These are phyloP conservation scores for Dictyostelium purpureum DNA, from an alignment of 78 protist species.

Conservation along the genomic window DNA sequence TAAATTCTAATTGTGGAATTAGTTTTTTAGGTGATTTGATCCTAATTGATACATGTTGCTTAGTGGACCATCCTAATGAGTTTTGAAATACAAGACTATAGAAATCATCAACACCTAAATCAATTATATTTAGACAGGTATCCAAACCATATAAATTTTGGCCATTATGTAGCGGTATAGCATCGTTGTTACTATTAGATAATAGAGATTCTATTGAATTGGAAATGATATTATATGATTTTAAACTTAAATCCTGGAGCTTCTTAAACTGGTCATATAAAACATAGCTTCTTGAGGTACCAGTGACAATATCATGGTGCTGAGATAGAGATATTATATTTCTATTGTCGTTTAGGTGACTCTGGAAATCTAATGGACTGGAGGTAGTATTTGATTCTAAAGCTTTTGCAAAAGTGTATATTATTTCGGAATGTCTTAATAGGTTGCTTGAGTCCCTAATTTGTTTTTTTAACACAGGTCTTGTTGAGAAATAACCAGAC, in stretches of 20 bases:
- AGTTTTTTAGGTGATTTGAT: too few relatives aligned
- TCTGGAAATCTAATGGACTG: neutral
- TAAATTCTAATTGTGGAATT: neutral
- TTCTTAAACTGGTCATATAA: slow-evolving; percentile 19
- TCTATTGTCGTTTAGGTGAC: neutral
- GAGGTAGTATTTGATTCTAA: neutral
- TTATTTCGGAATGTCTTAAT: slow-evolving; percentile 13
- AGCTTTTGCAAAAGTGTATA: slow-evolving; percentile 38
- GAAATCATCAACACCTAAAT: too few relatives aligned
- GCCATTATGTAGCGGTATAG: too few relatives aligned
- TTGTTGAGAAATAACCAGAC: slow-evolving; percentile 76
- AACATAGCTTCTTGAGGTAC: slow-evolving; percentile 76
- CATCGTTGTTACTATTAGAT: neutral
- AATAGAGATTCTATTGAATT: slow-evolving; percentile 14
- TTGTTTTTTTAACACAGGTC: slow-evolving; percentile 30
- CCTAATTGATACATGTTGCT: slow-evolving; percentile 8
- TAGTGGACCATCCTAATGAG: slow-evolving; percentile 28
- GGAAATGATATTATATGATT: neutral
- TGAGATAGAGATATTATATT: neutral
- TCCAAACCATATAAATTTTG: too few relatives aligned
- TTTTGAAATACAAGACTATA: slow-evolving; percentile 24
- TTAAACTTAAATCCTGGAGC: neutral
- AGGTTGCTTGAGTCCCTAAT: slow-evolving; percentile 1
- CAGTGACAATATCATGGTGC: slow-evolving; percentile 89
- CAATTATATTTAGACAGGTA: too few relatives aligned